phyloP scores from a whole-genome alignment of 371 early-diverging fungal genomes.

The Circinella minor region DNA sequence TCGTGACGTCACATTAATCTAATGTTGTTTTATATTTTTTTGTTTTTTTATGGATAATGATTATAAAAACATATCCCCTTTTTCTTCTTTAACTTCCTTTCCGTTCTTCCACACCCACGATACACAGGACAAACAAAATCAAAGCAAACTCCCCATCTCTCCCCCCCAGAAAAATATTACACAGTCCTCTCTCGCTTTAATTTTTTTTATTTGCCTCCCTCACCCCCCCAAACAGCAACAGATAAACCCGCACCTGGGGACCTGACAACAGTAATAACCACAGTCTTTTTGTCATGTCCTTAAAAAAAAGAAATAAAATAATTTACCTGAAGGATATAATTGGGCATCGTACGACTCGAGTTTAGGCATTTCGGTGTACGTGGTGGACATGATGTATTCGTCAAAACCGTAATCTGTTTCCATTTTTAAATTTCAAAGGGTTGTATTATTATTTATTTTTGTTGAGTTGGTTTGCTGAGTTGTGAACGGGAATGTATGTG shows the following conservation, averaged over 20 bases:
- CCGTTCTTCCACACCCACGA: too few relatives aligned
- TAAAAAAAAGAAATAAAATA: neutral
- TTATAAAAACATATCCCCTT: too few relatives aligned
- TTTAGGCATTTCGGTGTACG: slow-evolving; percentile 40
- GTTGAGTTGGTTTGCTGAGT: too few relatives aligned
- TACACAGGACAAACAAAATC: neutral
- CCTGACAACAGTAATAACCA: neutral
- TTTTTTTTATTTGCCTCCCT: neutral
- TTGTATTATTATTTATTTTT: neutral
- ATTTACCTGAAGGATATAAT: slow-evolving; percentile 44
- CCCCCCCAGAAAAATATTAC: neutral
- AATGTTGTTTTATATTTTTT: neutral
- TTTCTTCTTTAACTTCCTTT: neutral
- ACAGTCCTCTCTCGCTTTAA: neutral
- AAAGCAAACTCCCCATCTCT: neutral
- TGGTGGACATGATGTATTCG: slow-evolving; percentile 53
- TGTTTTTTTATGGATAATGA: too few relatives aligned
- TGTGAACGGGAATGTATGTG: too few relatives aligned
- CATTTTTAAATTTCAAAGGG: slow-evolving; percentile 16
- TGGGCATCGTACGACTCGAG: slow-evolving; percentile 46
- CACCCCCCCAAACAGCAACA: neutral
- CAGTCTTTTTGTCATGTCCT: too few relatives aligned
- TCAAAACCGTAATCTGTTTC: slow-evolving; percentile 53
- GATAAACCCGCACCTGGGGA: neutral
- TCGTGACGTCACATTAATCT: slow-evolving; percentile 1